Evolutionary conservation across 257 asterid species (phyloP).

Genomic region (Ilex aquifolium): DNA sequence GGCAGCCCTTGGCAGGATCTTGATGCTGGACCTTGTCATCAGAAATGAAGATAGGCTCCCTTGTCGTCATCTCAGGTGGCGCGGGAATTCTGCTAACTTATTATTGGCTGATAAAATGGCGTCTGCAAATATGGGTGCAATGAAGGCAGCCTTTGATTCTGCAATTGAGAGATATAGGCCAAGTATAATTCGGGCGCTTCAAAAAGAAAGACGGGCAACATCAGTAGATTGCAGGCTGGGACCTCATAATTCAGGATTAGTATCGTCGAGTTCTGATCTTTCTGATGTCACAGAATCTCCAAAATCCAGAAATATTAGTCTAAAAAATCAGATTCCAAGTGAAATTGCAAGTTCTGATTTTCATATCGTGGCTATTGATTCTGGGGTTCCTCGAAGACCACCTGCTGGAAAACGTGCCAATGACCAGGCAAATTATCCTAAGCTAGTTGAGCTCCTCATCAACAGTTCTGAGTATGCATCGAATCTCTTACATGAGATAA

Average conservation of each 20-base stretch:
- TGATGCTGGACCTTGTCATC: slow-evolving; percentile 92
- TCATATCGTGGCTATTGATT: slow-evolving; percentile 87
- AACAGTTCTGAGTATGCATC: slow-evolving; percentile 79
- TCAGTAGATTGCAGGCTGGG: slow-evolving; percentile 63
- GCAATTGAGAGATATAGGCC: slow-evolving; percentile 83
- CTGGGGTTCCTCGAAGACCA: slow-evolving; percentile 98
- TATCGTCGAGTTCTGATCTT: slow-evolving; percentile 68
- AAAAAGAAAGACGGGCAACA: slow-evolving; percentile 84
- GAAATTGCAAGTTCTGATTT: slow-evolving; percentile 40
- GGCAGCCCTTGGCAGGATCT: slow-evolving; percentile 84
- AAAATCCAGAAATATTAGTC: slow-evolving; percentile 51
- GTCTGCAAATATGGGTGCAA: slow-evolving; percentile 55
- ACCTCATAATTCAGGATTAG: slow-evolving; percentile 51
- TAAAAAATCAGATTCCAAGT: slow-evolving; percentile 41
- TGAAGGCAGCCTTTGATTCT: slow-evolving; percentile 81
- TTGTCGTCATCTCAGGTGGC: slow-evolving; percentile 95
- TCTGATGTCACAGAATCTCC: slow-evolving; percentile 79
- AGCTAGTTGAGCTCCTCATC: slow-evolving; percentile 88
- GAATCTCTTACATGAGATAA: slow-evolving; percentile 63
- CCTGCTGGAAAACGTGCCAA: slow-evolving; percentile 93
- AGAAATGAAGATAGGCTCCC: slow-evolving; percentile 98
- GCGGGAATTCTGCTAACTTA: slow-evolving; percentile 86
- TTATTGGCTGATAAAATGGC: slow-evolving; percentile 70
- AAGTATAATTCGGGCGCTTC: slow-evolving; percentile 79
- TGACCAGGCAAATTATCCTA: slow-evolving; percentile 89